Evolutionary conservation across 371 early-diverging fungal genomes (phyloP), one percentile per base, ranked within the genome.

Genomic region (Mucor saturninus): DNA sequence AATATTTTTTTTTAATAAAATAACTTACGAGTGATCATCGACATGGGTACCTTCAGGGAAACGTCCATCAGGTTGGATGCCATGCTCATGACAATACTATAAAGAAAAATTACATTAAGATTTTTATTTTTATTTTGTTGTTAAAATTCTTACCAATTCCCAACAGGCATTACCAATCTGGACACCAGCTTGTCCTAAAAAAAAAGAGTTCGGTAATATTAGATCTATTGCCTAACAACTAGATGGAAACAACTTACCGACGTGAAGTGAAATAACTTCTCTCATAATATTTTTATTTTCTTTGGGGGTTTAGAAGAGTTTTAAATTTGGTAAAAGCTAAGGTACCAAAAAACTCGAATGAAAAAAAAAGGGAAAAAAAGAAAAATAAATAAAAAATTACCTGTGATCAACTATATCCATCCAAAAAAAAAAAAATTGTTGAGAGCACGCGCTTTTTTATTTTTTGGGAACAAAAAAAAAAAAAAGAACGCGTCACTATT

Each of bases 121-220:
- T 9, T 28, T 51, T n/a, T 10, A 32, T 15, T 37, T 39, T 28
- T 51, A 31, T 37, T 51, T 9, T 35, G 11, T 50, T 54, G 21
- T 1, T 21, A 21, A 21, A 21, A 21, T 0, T 42, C 46, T 69
- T 72, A 75, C 75, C 65, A 98, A 86, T 77, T 98, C 98, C 98
- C 98, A 98, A 81, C 96, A 96, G 74, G 97, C 93, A 85, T 98
- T 98, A 81, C 98, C 98, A 61, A 98, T 98, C 76, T 98, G 98
- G 64, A 98, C 90, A 89, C 98, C 98, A 71, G 97, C 97, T 84
- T 97, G 89, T 75, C 96, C 95, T 72, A 43, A 37, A 52, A 21
- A 21, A 42, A 31, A 21, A 42, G 8, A 13, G 11, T 50, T 30
- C 30, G 30, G 13, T 11, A 11, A 53, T 15, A 30, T 37, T 53